phyloP scores from a whole-genome alignment of 2,329 filamentous ascomycete genomes.

The Colletotrichum endophyticum region DNA sequence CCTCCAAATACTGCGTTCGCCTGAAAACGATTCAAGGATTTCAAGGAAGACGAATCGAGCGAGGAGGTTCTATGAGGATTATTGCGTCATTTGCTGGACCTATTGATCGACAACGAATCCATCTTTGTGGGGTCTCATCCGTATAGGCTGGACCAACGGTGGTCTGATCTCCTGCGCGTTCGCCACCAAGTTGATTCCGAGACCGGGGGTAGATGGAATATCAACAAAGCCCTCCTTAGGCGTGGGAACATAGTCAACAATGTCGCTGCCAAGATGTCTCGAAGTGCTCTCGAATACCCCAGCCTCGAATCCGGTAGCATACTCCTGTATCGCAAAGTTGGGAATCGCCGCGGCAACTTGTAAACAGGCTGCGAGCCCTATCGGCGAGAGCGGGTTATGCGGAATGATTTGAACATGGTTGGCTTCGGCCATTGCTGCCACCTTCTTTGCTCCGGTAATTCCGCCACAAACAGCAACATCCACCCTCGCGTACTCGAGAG shows the following conservation, averaged over 20 bases:
- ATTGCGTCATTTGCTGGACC: rapidly evolving
- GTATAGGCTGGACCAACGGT: not conserved
- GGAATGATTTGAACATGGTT: not conserved
- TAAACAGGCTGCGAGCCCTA: not conserved
- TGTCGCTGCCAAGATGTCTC: not conserved
- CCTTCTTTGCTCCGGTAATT: not conserved
- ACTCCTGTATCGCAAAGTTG: not conserved
- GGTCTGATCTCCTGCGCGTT: not conserved
- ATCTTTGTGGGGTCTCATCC: not conserved
- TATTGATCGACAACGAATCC: not conserved
- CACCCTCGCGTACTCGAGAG: not conserved
- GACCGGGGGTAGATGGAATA: not conserved
- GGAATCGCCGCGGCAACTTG: not conserved
- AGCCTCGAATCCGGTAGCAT: not conserved
- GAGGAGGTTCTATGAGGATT: not conserved
- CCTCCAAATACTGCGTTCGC: not conserved
- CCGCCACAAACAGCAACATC: not conserved
- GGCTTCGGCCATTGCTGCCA: not conserved
- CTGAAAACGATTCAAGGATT: rapidly evolving
- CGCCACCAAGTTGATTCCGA: not conserved
- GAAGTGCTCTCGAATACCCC: not conserved
- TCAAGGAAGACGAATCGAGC: not conserved
- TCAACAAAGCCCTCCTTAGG: not conserved
- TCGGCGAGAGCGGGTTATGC: not conserved
- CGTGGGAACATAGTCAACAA: not conserved